A percentile compares a stretch with the other conserved stretches of the same genome.
These are phyloP conservation scores for Tieghemostelium lacteum DNA, from an alignment of 78 protist genomes.

Conservation along the genomic window DNA sequence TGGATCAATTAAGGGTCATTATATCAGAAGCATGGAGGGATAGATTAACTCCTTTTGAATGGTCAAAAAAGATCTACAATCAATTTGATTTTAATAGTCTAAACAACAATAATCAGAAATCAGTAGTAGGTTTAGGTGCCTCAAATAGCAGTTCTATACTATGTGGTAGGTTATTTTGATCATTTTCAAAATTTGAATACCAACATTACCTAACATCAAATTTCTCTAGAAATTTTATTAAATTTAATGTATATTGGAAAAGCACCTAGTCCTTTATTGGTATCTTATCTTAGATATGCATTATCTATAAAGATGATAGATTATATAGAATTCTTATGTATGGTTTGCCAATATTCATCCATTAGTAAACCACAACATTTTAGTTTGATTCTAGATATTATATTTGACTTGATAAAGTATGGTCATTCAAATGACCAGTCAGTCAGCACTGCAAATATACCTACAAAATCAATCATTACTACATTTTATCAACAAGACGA, in stretches of 20 bases:
- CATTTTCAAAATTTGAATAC: background rate
- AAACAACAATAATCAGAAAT: background rate
- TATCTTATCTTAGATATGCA: conserved; percentile 67
- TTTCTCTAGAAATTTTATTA: conserved; percentile 35
- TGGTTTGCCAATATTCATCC: background rate
- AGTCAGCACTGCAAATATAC: background rate
- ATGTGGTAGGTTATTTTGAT: background rate
- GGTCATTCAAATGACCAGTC: background rate
- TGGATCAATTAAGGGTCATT: too few species aligned
- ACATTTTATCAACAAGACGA: background rate
- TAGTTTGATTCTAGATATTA: conserved; percentile 3
- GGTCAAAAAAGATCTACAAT: conserved; percentile 25
- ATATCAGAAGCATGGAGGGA: conserved; percentile 48
- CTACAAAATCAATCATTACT: background rate
- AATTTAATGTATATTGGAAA: conserved; percentile 44
- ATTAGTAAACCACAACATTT: conserved; percentile 16
- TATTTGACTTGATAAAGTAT: background rate
- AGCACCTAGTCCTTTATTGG: conserved; percentile 55
- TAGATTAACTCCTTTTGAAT: conserved; percentile 39
- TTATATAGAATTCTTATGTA: conserved; percentile 9
- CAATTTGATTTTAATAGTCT: background rate
- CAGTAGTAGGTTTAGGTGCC: conserved; percentile 7
- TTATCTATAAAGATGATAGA: conserved; percentile 14
- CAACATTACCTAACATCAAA: background rate
- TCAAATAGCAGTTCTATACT: background rate